Evolutionary conservation across 495 filamentous ascomycete genomes (phyloP), one percentile per base, ranked within the genome.

Genomic region (Immersiella caudata): DNA sequence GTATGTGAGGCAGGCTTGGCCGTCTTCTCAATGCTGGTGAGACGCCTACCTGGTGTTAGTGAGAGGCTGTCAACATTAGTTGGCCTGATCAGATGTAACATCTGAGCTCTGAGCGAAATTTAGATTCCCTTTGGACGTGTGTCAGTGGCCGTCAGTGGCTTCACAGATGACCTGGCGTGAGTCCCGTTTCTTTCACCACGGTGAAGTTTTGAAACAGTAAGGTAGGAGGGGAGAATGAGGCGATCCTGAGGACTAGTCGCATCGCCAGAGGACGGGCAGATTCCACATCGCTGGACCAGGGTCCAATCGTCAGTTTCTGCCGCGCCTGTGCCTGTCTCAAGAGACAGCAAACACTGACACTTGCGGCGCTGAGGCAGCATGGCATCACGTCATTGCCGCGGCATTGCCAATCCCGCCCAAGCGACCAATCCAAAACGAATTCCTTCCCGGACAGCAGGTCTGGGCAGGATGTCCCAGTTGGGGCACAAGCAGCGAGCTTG

Each of bases 361-460:
- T 33, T 33, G 29, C 29, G 29, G 29, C 14, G 40, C 40, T 46
- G 40, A 46, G 40, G 40, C 40, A 46, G 40, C 54, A 57, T 24
- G 54, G 26, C 54, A 57, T 57, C 26, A 27, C 22, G 22, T 57
- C 54, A 57, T 18, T 57, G 54, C 54, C 54, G 54, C 54, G 54
- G n/a, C 54, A 24, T 16, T 57, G 54, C 6, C 54, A 57, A 24
- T 46, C 40, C 40, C 40, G 40, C 54, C 54, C 54, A 21, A 57
- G 54, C 54, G 54, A 24, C 54, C 25, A 2, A 46, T 46, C 40
- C 40, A 46, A 46, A 46, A 46, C 40, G 40, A 46, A 46, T 12
- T 12, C 40, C 11, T 14, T 18, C 40, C 9, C 11, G 40, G 40
- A 18, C 40, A 46, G 40, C 40, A 46, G 16, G 11, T 12, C 16